Base-by-base conservation (phyloP, 139 green algal species). In the Asterochloris sp. region DNA sequence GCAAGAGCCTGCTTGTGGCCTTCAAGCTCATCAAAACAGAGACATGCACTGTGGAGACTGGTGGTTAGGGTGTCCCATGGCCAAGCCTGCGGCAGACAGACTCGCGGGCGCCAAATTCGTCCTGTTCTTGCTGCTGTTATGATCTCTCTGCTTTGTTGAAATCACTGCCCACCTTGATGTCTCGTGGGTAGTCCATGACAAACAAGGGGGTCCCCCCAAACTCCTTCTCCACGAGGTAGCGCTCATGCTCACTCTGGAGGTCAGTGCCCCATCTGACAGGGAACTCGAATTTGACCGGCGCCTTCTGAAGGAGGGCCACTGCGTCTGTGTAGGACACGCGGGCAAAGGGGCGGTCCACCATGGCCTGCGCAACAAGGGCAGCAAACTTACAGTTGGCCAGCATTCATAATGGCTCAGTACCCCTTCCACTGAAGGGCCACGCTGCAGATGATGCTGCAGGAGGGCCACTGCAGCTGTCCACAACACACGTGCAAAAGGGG, bases 121-220 rank as follows among this genome's bases (percentile, higher is more conserved):
- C 38, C 38, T 54, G 38, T 6, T 54, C 38, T 54, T 54, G 38
- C 38, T 54, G 38, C 38, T 54, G 38, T n/a, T n/a, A n/a, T n/a
- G n/a, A n/a, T n/a, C n/a, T n/a, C n/a, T n/a, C n/a, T n/a, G n/a
- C n/a, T n/a, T n/a, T 23, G 38, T 8, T 19, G 16, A n/a, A 8
- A 80, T n/a, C 26, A 9, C 21, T 14, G 11, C 12, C 14, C 21
- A 81, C 89, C 91, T 97, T 97, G 91, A 98, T 98, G 17, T 94
- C 95, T 83, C 96, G 95, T 67, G 95, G 95, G 90, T 98, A 99
- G 92, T 99, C 91, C 90, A 97, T 98, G 82, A 99, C 92, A 78
- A 98, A 98, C 73, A 97, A 87, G 15, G 97, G 97, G 89, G 93
- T 88, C 62, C 63, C 63, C 87, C 97, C 93, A 90, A 96, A 99